Evolutionary conservation across 495 filamentous ascomycete genomes (phyloP).

Genomic region (Peziza echinospora): DNA sequence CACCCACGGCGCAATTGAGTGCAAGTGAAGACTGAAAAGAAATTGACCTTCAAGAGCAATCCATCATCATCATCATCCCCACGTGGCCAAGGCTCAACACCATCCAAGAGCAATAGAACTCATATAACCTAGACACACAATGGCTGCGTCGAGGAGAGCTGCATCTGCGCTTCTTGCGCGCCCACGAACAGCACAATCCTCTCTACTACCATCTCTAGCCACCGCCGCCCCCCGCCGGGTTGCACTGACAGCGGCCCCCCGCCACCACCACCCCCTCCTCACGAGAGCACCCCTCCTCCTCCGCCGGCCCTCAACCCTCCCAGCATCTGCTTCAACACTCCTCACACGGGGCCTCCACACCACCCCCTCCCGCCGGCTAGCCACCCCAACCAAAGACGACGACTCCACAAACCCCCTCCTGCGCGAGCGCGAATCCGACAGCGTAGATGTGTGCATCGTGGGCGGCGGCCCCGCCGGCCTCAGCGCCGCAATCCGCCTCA

Average conservation of each 20-base stretch:
- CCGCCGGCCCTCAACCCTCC: neutral
- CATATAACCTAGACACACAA: neutral
- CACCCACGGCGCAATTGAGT: no score
- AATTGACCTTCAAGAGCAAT: no score
- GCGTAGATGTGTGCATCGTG: conserved; percentile 93
- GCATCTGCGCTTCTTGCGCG: neutral
- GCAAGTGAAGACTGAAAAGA: no score
- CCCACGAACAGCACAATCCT: neutral
- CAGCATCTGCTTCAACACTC: no score
- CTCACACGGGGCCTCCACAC: neutral
- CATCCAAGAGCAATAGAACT: no score
- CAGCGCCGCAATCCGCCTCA: conserved; percentile 77
- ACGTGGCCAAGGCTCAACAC: no score
- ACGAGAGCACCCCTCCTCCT: neutral
- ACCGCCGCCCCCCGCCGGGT: neutral
- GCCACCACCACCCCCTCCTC: neutral
- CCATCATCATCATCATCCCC: no score
- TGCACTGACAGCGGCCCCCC: neutral
- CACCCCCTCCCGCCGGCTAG: conserved; percentile 4
- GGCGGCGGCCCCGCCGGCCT: conserved; percentile 86
- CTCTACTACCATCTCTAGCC: no score
- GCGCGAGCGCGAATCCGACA: conserved; percentile 60
- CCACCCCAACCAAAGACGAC: conserved; percentile 1
- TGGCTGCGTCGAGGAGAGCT: neutral
- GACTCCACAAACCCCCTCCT: conserved; percentile 1